Percentiles rank a stretch among this genome's conserved stretches.
phyloP scores from a whole-genome alignment of 2,329 filamentous ascomycete genomes.

The Chlorencoelia australis region DNA sequence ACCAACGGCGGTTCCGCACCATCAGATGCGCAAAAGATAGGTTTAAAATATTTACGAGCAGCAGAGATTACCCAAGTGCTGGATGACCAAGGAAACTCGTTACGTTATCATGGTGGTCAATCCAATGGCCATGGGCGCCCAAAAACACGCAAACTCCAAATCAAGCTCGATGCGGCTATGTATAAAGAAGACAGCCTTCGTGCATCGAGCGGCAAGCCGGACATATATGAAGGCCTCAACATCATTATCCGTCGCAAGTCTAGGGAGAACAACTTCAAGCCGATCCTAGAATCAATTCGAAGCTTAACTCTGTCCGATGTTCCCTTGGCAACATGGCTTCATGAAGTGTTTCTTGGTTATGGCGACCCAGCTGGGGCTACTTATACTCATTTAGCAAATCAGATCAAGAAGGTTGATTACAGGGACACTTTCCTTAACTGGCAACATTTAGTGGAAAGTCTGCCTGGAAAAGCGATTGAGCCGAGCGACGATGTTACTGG shows the following conservation, averaged over 20 bases:
- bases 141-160: conserved; percentile 57
- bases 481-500: conserved; percentile 59
- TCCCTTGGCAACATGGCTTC: conserved; percentile 80
- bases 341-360: conserved; percentile 96
- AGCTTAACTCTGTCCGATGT: conserved; percentile 76
- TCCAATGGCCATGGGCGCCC: conserved; percentile 53
- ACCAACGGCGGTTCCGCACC: conserved; percentile 43
- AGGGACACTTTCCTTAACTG: conserved; percentile 92
- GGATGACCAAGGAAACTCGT: conserved; percentile 69
- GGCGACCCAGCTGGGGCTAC: conserved; percentile 83
- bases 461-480: conserved; percentile 80
- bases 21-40: conserved; percentile 49
- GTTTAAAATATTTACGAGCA: conserved; percentile 62
- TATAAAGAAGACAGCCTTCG: conserved; percentile 69
- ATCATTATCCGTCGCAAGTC: conserved; percentile 72
- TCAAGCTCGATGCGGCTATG: conserved; percentile 69
- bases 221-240: conserved; percentile 79
- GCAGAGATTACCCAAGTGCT: conserved; percentile 80
- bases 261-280: conserved; percentile 94
- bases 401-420: conserved; percentile 73
- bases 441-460: conserved; percentile 83
- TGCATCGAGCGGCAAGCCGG: conserved; percentile 54
- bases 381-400: conserved; percentile 73
- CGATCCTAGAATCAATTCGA: conserved; percentile 84
- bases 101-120: conserved; percentile 54